These are phyloP conservation scores for Citrullus colocynthis DNA, from an alignment of 306 rosid genomes.

Conservation along the genomic window DNA sequence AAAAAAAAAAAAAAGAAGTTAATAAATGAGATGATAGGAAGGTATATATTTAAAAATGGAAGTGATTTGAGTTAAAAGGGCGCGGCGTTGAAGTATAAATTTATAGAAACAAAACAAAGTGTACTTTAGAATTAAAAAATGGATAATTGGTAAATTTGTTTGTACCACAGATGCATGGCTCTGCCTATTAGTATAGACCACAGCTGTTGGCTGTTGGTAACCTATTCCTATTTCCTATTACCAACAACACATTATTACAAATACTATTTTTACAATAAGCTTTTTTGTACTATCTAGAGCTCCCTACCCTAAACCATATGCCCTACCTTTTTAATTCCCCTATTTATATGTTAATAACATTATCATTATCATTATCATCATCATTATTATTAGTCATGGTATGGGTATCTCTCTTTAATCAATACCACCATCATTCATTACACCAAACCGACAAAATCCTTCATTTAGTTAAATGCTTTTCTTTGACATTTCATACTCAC, in stretches of 20 bases:
- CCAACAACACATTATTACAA: neutral
- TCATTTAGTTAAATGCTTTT: neutral
- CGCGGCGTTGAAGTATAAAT: neutral
- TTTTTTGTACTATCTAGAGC: neutral
- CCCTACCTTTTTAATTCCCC: neutral
- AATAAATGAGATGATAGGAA: neutral
- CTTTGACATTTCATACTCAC: neutral
- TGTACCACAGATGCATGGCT: neutral
- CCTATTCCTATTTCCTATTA: neutral
- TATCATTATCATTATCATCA: neutral
- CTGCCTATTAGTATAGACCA: neutral
- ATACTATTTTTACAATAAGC: neutral
- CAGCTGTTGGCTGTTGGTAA: neutral
- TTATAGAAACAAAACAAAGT: neutral
- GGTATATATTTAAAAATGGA: neutral
- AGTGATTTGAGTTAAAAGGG: neutral
- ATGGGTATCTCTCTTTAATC: neutral
- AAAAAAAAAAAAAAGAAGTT: neutral
- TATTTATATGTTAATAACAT: neutral
- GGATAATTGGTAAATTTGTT: neutral
- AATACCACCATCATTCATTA: neutral
- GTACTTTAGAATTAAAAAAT: neutral
- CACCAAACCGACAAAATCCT: neutral
- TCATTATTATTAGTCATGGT: neutral
- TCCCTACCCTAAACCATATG: neutral